phyloP scores from a whole-genome alignment of 2,329 filamentous ascomycete genomes.

The Colletotrichum sublineola region DNA sequence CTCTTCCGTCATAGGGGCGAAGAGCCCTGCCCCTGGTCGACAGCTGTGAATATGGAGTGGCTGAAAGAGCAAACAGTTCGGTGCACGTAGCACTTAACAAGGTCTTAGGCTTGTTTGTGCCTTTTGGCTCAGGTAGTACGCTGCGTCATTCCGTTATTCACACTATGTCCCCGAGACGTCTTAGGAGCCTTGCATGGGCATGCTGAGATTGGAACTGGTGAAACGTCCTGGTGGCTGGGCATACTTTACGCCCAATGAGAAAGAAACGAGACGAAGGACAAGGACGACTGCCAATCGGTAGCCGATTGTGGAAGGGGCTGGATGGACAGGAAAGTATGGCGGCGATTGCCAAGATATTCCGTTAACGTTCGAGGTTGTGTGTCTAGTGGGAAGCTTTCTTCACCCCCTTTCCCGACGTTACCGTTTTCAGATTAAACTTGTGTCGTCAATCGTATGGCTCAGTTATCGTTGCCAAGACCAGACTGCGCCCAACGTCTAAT shows the following conservation, averaged over 20 bases:
- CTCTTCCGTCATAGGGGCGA: constrained; percentile 25
- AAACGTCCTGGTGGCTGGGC: constrained; percentile 13
- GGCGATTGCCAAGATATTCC: constrained; percentile 22
- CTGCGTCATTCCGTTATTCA: neutral
- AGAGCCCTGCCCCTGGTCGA: constrained; percentile 6
- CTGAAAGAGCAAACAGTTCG: neutral
- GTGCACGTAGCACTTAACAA: neutral
- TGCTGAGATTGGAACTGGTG: constrained; percentile 31
- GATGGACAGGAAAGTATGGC: constrained; percentile 6
- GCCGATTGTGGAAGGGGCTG: neutral
- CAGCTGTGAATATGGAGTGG: neutral
- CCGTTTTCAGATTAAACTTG: constrained; percentile 2
- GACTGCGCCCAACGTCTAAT: constrained; percentile 19
- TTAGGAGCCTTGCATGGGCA: constrained; percentile 16
- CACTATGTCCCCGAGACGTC: constrained; percentile 16
- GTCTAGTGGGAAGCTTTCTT: constrained; percentile 35
- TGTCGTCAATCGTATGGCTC: constrained; percentile 3
- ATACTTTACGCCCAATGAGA: neutral
- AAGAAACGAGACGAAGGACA: constrained; percentile 17
- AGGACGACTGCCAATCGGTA: neutral
- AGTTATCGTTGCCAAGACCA: constrained; percentile 24
- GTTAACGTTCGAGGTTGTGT: constrained; percentile 26
- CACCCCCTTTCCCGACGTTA: neutral
- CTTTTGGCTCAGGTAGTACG: constrained; percentile 21
- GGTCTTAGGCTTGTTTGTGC: constrained; percentile 7